Base-by-base conservation (phyloP, 1,139 yeast genomes). In the Zygotorulaspora mrakii region DNA sequence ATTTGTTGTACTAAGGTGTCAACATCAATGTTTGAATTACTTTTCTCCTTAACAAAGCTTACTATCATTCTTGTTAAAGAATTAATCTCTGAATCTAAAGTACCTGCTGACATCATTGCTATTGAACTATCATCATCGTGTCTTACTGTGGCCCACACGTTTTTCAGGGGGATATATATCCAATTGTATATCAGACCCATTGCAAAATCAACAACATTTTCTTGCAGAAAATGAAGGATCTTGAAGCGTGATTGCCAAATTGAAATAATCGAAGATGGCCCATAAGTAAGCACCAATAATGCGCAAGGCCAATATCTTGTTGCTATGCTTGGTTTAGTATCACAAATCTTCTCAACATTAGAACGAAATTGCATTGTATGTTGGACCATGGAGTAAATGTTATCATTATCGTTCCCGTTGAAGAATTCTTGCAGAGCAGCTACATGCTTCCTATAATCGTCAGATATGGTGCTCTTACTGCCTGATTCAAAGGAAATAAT, bases 21-120 rank as follows among this genome's bases (percentile, higher is more conserved):
- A 21, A 47, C 40, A 26, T 55, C 53, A 3, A 50, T 35, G 13
- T 52, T 47, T 17, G 54, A 33, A 12, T 54, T 33, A 39, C 52
- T 34, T 42, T 61, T 64, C 39, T 79, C 84, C 3, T 68, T 55
- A 2, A 78, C 77, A 59, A 83, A 86, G 43, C 84, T 94, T 17
- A 78, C 67, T 4, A 88, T 86, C 97, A 91, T 91, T 42, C 96
- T 65, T 55, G 87, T 91, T 40, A 91, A 70, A 2, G 95, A 84
- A 35, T 77, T 76, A 48, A 87, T 67, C 54, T 89, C 97, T 0
- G 94, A 77, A 37, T 74, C 73, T 13, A 91, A 68, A 1, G 95
- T 82, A 46, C 85, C 83, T 55, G 82, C 82, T 6, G 94, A 79
- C 62, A 87, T 80, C 21, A 91, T 77, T 1, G 94, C 82, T 23